A percentile compares a stretch with the other conserved stretches of the same genome.
Conservation (phyloP, 495 filamentous ascomycete genomes). For the Aspergillus funiculosus region DNA sequence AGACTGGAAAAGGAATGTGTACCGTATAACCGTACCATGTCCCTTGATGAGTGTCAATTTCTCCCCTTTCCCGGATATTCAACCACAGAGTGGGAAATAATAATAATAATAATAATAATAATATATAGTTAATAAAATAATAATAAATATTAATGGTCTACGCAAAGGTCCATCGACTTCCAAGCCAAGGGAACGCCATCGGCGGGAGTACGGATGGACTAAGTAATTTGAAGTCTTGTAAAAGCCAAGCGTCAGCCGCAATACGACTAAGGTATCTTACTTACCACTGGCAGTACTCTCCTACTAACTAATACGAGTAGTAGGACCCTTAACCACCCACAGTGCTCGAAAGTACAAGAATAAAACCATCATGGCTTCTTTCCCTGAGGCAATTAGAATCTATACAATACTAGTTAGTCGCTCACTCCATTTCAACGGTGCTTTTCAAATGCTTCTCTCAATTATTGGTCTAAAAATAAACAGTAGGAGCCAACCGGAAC, state of each 20-base stretch:
- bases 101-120: background rate
- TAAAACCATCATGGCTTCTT: background rate
- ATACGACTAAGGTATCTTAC: no score
- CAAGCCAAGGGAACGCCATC: slow-evolving; percentile 5
- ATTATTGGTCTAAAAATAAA: slow-evolving; percentile 13
- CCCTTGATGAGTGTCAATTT: no score
- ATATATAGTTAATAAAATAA: no score
- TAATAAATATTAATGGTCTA: background rate
- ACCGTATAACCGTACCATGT: no score
- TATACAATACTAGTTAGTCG: background rate
- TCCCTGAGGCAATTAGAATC: background rate
- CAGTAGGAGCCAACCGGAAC: slow-evolving; percentile 16
- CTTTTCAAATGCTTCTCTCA: background rate
- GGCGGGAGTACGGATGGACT: background rate
- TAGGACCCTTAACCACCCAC: no score
- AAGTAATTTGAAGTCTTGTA: slow-evolving; percentile 1
- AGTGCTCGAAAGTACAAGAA: no score
- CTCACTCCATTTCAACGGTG: background rate
- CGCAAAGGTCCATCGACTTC: no score
- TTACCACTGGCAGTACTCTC: no score
- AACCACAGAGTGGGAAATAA: no score
- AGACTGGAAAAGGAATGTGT: background rate
- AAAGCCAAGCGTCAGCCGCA: slow-evolving; percentile 16
- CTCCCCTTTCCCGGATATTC: no score
- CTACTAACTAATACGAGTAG: no score